Conservation (phyloP, 2,329 filamentous ascomycete species). For the Coniochaeta ligniaria region DNA sequence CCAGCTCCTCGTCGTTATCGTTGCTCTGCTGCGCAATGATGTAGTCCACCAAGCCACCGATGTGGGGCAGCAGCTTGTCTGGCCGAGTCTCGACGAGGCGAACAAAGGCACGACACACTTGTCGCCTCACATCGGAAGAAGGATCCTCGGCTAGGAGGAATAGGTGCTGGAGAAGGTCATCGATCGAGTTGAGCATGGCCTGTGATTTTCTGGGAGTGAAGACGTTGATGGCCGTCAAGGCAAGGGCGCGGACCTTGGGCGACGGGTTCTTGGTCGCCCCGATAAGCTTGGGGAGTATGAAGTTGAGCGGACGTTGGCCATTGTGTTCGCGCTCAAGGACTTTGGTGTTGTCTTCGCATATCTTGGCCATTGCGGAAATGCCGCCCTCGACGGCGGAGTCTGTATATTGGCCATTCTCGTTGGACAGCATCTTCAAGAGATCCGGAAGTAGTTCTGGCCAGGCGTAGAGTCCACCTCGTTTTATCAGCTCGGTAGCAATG, state of each 20-base stretch:
- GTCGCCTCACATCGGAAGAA: slow-evolving; percentile 76
- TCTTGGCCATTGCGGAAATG: slow-evolving; percentile 87
- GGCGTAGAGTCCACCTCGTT: slow-evolving; percentile 73
- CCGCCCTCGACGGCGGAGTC: slow-evolving; percentile 80
- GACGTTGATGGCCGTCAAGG: slow-evolving; percentile 80
- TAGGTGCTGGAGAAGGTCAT: slow-evolving; percentile 73
- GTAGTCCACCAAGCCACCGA: slow-evolving; percentile 83
- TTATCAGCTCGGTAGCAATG: slow-evolving; percentile 88
- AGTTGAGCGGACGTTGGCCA: slow-evolving; percentile 78
- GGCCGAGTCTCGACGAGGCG: slow-evolving; percentile 85
- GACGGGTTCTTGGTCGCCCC: slow-evolving; percentile 73
- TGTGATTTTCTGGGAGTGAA: slow-evolving; percentile 83
- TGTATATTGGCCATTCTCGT: slow-evolving; percentile 60
- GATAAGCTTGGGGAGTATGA: slow-evolving; percentile 85
- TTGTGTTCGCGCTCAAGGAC: slow-evolving; percentile 81
- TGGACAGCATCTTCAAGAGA: slow-evolving; percentile 69
- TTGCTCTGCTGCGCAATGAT: slow-evolving; percentile 84
- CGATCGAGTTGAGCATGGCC: slow-evolving; percentile 72
- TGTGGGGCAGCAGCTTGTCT: slow-evolving; percentile 83
- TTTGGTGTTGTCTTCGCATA: slow-evolving; percentile 92
- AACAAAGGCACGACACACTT: slow-evolving; percentile 90
- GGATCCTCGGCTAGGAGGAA: slow-evolving; percentile 74
- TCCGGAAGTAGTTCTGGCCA: slow-evolving; percentile 90
- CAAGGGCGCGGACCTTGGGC: slow-evolving; percentile 70
- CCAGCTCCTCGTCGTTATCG: slow-evolving; percentile 79